A percentile compares a stretch with the other conserved stretches of the same genome.
phyloP scores from a whole-genome alignment of 2,329 filamentous ascomycete species.

The Penicillium nordicum region DNA sequence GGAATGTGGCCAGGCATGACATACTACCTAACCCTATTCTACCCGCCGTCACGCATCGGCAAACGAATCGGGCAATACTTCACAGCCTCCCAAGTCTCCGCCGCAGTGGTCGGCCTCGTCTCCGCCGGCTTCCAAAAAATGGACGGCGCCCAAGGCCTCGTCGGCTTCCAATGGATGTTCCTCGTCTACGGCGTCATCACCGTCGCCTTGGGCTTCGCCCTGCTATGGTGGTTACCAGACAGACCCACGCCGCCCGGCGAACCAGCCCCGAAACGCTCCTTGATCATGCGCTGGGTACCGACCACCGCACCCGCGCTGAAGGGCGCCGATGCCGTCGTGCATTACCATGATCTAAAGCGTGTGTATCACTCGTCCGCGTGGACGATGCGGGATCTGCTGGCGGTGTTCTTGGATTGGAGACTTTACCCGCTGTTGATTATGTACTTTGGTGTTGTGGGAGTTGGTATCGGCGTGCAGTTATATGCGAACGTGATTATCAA shows the following conservation, averaged over 20 bases:
- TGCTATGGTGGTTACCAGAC: slow-evolving; percentile 90
- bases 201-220: slow-evolving; percentile 64
- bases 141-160: slow-evolving; percentile 71
- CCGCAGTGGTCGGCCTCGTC: slow-evolving; percentile 82
- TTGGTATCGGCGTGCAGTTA: slow-evolving; percentile 83
- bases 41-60: slow-evolving; percentile 78
- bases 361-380: slow-evolving; percentile 75
- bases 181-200: slow-evolving; percentile 77
- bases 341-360: slow-evolving; percentile 76
- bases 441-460: slow-evolving; percentile 93
- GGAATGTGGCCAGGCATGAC: slow-evolving; percentile 97
- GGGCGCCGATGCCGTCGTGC: slow-evolving; percentile 73
- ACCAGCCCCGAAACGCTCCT: slow-evolving; percentile 14
- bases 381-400: slow-evolving; percentile 66
- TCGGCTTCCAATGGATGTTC: slow-evolving; percentile 72
- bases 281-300: slow-evolving; percentile 64
- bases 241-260: slow-evolving; percentile 66
- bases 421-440: slow-evolving; percentile 82
- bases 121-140: slow-evolving; percentile 90
- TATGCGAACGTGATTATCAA: slow-evolving; percentile 86
- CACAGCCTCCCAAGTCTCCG: slow-evolving; percentile 82
- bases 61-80: slow-evolving; percentile 89
- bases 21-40: slow-evolving; percentile 88
- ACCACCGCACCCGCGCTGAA: slow-evolving; percentile 65
- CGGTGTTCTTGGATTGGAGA: slow-evolving; percentile 78